Evolutionary conservation across 352 stramenopile genomes (phyloP).

Genomic region (Pythium myriotylum): DNA sequence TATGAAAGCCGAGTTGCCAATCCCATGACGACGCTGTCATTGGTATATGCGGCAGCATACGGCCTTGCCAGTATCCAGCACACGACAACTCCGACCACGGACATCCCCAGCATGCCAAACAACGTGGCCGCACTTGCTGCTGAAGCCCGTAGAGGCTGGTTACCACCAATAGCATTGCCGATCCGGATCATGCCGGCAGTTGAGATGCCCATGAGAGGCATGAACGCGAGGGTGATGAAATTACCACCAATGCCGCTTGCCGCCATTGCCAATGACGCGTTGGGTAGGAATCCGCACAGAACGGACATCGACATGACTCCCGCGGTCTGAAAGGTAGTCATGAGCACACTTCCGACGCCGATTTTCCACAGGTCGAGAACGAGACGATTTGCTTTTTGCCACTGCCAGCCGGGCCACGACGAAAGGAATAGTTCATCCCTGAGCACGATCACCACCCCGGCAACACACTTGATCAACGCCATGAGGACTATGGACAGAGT

Average conservation of each 20-base stretch:
- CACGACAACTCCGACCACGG: slow-evolving; percentile 32
- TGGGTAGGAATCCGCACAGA: slow-evolving; percentile 54
- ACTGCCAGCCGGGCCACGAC: slow-evolving; percentile 39
- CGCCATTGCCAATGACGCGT: slow-evolving; percentile 49
- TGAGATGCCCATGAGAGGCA: slow-evolving; percentile 52
- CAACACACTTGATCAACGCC: slow-evolving; percentile 34
- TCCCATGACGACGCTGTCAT: slow-evolving; percentile 32
- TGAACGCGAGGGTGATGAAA: slow-evolving; percentile 49
- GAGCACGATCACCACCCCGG: slow-evolving; percentile 34
- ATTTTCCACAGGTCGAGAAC: slow-evolving; percentile 22
- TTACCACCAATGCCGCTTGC: slow-evolving; percentile 59
- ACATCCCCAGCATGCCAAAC: slow-evolving; percentile 32
- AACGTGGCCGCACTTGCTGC: slow-evolving; percentile 29
- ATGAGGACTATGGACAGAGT: slow-evolving; percentile 34
- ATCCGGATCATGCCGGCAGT: slow-evolving; percentile 61
- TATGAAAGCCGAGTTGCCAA: slow-evolving; percentile 36
- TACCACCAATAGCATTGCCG: slow-evolving; percentile 55
- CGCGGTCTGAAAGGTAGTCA: slow-evolving; percentile 53
- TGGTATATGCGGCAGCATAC: slow-evolving; percentile 48
- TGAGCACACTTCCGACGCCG: slow-evolving; percentile 46
- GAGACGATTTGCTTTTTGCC: slow-evolving; percentile 20
- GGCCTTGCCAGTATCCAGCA: slow-evolving; percentile 32
- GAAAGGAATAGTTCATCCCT: slow-evolving; percentile 31
- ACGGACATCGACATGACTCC: slow-evolving; percentile 50
- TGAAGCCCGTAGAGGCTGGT: slow-evolving; percentile 41